Evolutionary conservation across 176 grass and related monocot species (phyloP).

Genomic region (Alloteropsis semialata): DNA sequence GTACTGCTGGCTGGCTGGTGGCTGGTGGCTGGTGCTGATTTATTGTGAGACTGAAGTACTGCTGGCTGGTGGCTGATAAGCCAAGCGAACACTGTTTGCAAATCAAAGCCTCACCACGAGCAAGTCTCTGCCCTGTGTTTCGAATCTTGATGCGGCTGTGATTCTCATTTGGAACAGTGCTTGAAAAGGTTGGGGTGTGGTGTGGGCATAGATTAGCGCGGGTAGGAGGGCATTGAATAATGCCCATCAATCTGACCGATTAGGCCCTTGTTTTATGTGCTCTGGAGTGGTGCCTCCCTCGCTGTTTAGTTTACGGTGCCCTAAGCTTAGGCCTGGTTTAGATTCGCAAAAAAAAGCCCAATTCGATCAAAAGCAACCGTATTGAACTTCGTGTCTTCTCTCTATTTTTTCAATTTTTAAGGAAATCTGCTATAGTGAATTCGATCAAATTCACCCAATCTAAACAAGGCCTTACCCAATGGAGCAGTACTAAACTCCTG

Average conservation of each 20-base stretch:
- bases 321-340: constrained; percentile 52
- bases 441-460: too few relatives aligned
- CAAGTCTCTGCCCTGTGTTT: neutral
- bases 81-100: too few relatives aligned
- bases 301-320: constrained; percentile 49
- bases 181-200: neutral
- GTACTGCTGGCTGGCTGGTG: too few relatives aligned
- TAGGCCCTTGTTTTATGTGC: constrained; percentile 63
- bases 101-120: neutral
- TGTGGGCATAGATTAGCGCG: neutral
- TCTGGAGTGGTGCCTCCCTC: constrained; percentile 15
- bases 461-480: too few relatives aligned
- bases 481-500: neutral
- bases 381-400: too few relatives aligned
- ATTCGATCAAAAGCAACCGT: too few relatives aligned
- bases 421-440: too few relatives aligned
- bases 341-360: too few relatives aligned
- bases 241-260: constrained; percentile 22
- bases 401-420: too few relatives aligned
- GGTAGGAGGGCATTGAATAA: constrained; percentile 21
- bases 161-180: constrained; percentile 45
- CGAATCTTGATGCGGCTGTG: neutral
- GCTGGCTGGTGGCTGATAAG: too few relatives aligned
- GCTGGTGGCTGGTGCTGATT: too few relatives aligned
- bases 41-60: too few relatives aligned